Evolutionary conservation across 2,329 filamentous ascomycete genomes (phyloP), one percentile per base, ranked within the genome.

Genomic region (Exophiala oligosperma): DNA sequence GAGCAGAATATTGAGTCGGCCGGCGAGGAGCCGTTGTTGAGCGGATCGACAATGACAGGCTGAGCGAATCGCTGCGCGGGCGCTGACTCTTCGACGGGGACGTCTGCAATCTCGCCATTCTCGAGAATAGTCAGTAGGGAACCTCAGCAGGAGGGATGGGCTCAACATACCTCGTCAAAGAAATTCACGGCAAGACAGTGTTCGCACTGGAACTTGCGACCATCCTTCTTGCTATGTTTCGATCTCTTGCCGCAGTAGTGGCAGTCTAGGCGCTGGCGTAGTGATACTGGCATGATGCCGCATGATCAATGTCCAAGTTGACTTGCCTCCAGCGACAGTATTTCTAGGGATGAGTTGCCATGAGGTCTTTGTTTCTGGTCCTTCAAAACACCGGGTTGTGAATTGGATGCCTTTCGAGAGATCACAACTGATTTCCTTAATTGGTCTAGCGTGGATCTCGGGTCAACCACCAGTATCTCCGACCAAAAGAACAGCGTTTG

Each of bases 61-160:
- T 69, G 68, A 47, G 72, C 81, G 71, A 79, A 86, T 69, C 60
- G 74, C 70, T 54, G 77, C 67, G 77, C 72, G 60, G 73, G 72
- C 49, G 76, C 75, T 5, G 57, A n/a, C 80, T 82, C 58, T 84
- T 83, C 21, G 81, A 76, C 24, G 2, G 91, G 92, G 26, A 92
- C 91, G 73, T 99, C 93, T 56, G 90, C 89, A 64, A 97, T 94
- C 51, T 95, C 86, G 68, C 93, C 93, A 71, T 91, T 85, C 89
- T 94, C 68, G 2, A 59, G 32, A 29, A 8, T 35, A 2, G n/a
- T 62, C 63, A 66, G 66, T 64, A 58, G 17, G 66, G 69, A 52
- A 67, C 63, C 8, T 50, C 23, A 54, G 53, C 32, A 44, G 49
- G 57, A 2, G n/a, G 35, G 38, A 17, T 17, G 24, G 40, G 17